phyloP scores from a whole-genome alignment of 768 basidiomycete species.

The Pholiota conissans region DNA sequence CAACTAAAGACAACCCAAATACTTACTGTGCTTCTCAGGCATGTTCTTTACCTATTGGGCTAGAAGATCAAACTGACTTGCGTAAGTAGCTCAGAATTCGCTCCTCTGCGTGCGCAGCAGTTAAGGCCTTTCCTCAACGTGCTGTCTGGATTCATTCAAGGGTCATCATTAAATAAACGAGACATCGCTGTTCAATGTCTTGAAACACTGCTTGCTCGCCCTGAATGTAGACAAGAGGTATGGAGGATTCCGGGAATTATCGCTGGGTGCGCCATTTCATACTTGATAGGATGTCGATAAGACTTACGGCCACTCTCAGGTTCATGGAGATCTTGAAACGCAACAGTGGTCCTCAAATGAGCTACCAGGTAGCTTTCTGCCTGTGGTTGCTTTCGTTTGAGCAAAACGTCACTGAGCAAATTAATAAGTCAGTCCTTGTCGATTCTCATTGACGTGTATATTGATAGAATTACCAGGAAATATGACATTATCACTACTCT shows the following conservation, averaged over 20 bases:
- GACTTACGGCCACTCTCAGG: too few relatives aligned
- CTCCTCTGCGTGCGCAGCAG: conserved; percentile 48
- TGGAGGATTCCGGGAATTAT: conserved; percentile 76
- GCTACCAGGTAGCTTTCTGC: conserved; percentile 91
- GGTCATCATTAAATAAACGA: conserved; percentile 62
- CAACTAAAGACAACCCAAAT: conserved; percentile 89
- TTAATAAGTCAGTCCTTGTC: conserved; percentile 70
- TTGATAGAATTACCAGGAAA: conserved; percentile 49
- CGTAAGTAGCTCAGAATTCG: conserved; percentile 46
- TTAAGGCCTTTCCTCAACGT: conserved; percentile 60
- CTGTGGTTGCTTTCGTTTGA: conserved; percentile 96
- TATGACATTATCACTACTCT: conserved; percentile 88
- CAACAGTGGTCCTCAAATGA: conserved; percentile 88
- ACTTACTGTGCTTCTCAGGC: conserved; percentile 84
- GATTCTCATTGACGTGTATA: neutral
- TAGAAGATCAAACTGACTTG: conserved; percentile 5
- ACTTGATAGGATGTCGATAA: too few relatives aligned
- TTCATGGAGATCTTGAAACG: conserved; percentile 81
- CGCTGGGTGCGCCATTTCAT: conserved; percentile 49
- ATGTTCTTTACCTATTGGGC: conserved; percentile 11
- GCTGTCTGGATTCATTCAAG: conserved; percentile 63
- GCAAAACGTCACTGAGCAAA: conserved; percentile 75
- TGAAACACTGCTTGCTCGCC: conserved; percentile 80
- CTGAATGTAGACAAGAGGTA: conserved; percentile 75
- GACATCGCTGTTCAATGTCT: conserved; percentile 93